Percentiles rank a stretch among this genome's conserved stretches.
These are phyloP conservation scores for Colletotrichum liaoningense DNA, from an alignment of 2,329 filamentous ascomycete species.

Conservation along the genomic window DNA sequence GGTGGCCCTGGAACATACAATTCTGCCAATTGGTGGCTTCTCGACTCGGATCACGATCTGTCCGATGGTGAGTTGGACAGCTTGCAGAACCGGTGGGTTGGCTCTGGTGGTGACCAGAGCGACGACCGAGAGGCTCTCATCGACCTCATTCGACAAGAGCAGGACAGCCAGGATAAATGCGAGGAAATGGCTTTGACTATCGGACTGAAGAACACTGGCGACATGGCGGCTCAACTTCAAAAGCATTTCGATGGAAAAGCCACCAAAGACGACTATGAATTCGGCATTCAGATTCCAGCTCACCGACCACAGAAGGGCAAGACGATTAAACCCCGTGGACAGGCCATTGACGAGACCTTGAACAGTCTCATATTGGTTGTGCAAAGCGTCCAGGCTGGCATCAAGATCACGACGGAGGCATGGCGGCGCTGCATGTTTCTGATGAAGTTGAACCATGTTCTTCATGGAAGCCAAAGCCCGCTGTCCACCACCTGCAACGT, in stretches of 20 bases:
- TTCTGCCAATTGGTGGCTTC: slow-evolving; percentile 18
- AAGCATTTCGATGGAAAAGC: slow-evolving; percentile 1
- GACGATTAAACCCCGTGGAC: slow-evolving; percentile 32
- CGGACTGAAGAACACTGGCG: background rate
- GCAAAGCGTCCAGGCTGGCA: slow-evolving; percentile 34
- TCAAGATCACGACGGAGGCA: slow-evolving; percentile 5
- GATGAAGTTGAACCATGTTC: background rate
- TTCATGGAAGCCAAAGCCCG: background rate
- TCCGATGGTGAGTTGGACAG: background rate
- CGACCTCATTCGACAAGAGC: background rate
- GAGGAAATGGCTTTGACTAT: background rate
- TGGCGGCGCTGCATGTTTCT: background rate
- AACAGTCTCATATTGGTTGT: slow-evolving; percentile 37
- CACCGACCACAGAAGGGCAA: slow-evolving; percentile 31
- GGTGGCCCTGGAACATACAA: slow-evolving; percentile 12
- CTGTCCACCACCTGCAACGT: background rate
- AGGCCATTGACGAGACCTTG: slow-evolving; percentile 36
- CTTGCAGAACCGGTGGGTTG: background rate
- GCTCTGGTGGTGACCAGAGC: background rate
- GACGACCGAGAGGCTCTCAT: background rate
- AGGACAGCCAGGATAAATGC: background rate
- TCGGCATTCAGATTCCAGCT: slow-evolving; percentile 34
- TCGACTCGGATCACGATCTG: background rate
- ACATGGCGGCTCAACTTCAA: background rate
- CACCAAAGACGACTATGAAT: slow-evolving; percentile 37